Percentiles rank a stretch among this genome's conserved stretches.
Conservation (phyloP, 345 rosid genomes). For the Camelina hispida region DNA sequence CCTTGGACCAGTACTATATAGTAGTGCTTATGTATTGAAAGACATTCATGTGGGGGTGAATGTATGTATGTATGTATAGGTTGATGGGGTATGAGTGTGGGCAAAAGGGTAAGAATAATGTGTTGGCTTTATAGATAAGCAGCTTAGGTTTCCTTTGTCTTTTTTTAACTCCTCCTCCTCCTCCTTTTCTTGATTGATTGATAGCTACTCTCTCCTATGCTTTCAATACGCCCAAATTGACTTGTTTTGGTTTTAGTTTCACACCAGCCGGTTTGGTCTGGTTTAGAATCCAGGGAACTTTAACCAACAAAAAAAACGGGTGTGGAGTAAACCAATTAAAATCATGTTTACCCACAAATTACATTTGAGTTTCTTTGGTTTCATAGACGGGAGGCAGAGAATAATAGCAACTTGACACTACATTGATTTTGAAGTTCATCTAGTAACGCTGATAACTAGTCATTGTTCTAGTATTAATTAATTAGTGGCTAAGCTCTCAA, state of each 20-base stretch:
- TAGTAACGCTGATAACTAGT: neutral
- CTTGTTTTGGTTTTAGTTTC: conserved; percentile 28
- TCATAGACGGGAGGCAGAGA: neutral
- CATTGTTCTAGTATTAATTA: neutral
- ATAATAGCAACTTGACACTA: conserved; percentile 6
- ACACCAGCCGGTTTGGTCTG: conserved; percentile 17
- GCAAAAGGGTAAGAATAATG: conserved; percentile 44
- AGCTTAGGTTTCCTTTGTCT: conserved; percentile 39
- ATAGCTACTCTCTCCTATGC: conserved; percentile 31
- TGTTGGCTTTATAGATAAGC: conserved; percentile 48
- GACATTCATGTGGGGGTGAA: conserved; percentile 19
- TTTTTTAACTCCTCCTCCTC: conserved; percentile 13
- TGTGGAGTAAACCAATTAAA: neutral
- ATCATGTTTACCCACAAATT: neutral
- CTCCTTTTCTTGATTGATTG: conserved; percentile 24
- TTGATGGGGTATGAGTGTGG: conserved; percentile 40
- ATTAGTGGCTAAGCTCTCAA: neutral
- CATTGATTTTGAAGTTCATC: neutral
- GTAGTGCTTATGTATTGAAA: conserved; percentile 4
- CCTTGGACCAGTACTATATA: conserved; percentile 43
- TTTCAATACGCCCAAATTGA: conserved; percentile 21
- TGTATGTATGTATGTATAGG: conserved; percentile 38
- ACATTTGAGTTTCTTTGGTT: neutral
- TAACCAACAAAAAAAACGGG: neutral
- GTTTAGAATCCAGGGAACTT: neutral